Base-by-base conservation (phyloP, 192 early-diverging fungal genomes). In the Coemansia asiatica region DNA sequence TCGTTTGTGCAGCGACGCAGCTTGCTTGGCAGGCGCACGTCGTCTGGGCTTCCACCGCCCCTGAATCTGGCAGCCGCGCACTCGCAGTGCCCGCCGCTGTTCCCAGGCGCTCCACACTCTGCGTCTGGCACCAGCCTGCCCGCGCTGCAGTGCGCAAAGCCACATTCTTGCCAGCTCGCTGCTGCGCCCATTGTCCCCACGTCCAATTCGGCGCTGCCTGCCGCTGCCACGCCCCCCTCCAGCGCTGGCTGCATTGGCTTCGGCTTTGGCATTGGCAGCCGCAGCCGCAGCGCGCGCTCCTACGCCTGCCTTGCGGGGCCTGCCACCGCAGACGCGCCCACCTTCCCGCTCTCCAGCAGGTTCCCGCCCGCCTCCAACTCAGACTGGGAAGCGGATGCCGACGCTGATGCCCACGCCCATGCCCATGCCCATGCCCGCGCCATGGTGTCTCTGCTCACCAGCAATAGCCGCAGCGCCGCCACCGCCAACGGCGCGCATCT, bases 61-160 rank as follows among this genome's bases (percentile, higher is more conserved):
- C 64, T 79, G 50, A 80, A 80, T 35, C 63, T 79, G 10, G 71
- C 76, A 5, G 71, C 64, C 3, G 77, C 77, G 31, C 71, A 74
- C 49, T 66, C 72, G 15, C 72, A 68, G 51, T 72, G 65, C 63
- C 68, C 68, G 44, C 64, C 68, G 48, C 60, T 66, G 63, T 65
- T 71, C 46, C 70, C 70, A 28, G 60, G 65, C 56, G 57, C 65
- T 3, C 71, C 76, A 33, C 64, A 73, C 33, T 74, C 77, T 12
- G 77, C 71, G 7, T 74, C 71, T 4, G 65, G 70, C 18, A 51
- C 53, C 28, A 61, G 60, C 16, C 58, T 67, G 53, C 31, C 64
- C 22, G 67, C 59, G 4, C 51, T 54, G 60, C 67, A 38, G 44
- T 51, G 61, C 64, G 28, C 55, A 56, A 71, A 71, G 65, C 77